These are phyloP conservation scores for Talaromyces stipitatus DNA, from an alignment of 495 filamentous ascomycete genomes.

Conservation along the genomic window DNA sequence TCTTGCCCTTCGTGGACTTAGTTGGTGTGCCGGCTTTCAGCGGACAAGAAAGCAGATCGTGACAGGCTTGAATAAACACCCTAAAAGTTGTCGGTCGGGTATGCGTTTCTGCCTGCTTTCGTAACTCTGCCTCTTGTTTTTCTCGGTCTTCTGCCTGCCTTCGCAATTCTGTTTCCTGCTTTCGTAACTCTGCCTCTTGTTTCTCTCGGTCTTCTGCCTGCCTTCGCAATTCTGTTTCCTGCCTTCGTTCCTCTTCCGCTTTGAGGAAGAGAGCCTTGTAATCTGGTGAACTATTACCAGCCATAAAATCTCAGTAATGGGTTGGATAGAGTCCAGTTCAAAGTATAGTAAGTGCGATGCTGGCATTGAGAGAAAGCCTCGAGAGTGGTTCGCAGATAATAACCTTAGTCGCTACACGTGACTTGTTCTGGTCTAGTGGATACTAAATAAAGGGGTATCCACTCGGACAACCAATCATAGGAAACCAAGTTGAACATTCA, in stretches of 20 bases:
- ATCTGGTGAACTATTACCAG: conserved; percentile 7
- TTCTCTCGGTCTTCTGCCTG: background rate
- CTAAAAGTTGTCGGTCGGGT: conserved; percentile 22
- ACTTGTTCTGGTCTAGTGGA: no score
- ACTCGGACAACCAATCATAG: no score
- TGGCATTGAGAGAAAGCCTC: no score
- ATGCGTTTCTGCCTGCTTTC: conserved; percentile 10
- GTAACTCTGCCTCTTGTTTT: background rate
- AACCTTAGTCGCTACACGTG: no score
- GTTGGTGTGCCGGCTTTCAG: conserved; percentile 12
- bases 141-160: background rate
- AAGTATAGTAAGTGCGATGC: no score
- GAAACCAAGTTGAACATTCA: no score
- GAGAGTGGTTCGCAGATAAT: no score
- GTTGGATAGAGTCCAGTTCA: no score
- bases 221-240: background rate
- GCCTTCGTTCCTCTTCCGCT: conserved; percentile 3
- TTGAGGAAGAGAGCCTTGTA: conserved; percentile 9
- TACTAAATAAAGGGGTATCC: no score
- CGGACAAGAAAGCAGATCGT: conserved; percentile 22
- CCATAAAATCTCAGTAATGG: no score
- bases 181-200: background rate
- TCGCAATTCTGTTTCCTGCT: background rate
- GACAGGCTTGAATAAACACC: conserved; percentile 27
- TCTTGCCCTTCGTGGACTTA: conserved; percentile 24